A percentile compares a stretch with the other conserved stretches of the same genome.
Evolutionary conservation across 768 basidiomycete genomes (phyloP).

Genomic region (Crassisporium funariophilum): DNA sequence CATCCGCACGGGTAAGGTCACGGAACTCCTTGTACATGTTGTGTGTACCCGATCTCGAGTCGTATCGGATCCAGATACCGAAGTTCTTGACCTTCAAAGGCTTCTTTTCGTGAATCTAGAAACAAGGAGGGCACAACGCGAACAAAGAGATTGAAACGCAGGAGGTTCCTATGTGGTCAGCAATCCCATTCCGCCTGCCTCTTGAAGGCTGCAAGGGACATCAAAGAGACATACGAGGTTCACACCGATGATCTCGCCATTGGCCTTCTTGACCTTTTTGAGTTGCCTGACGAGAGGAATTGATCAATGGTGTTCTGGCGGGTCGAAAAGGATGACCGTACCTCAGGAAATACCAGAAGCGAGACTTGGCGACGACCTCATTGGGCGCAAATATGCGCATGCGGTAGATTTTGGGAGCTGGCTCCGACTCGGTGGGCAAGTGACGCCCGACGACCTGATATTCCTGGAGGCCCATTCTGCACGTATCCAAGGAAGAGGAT

Average conservation of each 20-base stretch:
- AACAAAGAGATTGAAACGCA: conserved; percentile 27
- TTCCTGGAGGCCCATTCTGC: conserved; percentile 84
- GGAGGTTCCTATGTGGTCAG: conserved; percentile 41
- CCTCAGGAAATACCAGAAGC: conserved; percentile 99
- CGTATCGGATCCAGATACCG: conserved; percentile 99
- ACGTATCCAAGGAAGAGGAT: conserved; percentile 4
- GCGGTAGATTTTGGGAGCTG: conserved; percentile 97
- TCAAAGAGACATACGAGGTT: conserved; percentile 86
- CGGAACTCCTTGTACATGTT: conserved; percentile 99
- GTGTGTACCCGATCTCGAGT: conserved; percentile 99
- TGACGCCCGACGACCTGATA: conserved; percentile 98
- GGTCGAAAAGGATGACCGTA: conserved; percentile 30
- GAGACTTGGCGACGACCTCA: conserved; percentile 97
- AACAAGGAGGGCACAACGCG: conserved; percentile 26
- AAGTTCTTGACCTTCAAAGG: conserved; percentile 99
- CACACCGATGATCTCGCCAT: conserved; percentile 98
- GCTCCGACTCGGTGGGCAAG: conserved; percentile 90
- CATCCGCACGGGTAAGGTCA: conserved; percentile 91
- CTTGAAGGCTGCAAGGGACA: conserved; percentile 78
- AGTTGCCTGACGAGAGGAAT: conserved; percentile 67
- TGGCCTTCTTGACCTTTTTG: conserved; percentile 99
- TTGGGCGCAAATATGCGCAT: conserved; percentile 99
- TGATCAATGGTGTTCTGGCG: background rate
- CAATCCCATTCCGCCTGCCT: conserved; percentile 81
- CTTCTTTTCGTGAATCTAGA: conserved; percentile 96